Percentiles rank a stretch among this genome's conserved stretches.
These are phyloP conservation scores for Nicotiana paniculata DNA, from an alignment of 257 asterid species.

Conservation along the genomic window DNA sequence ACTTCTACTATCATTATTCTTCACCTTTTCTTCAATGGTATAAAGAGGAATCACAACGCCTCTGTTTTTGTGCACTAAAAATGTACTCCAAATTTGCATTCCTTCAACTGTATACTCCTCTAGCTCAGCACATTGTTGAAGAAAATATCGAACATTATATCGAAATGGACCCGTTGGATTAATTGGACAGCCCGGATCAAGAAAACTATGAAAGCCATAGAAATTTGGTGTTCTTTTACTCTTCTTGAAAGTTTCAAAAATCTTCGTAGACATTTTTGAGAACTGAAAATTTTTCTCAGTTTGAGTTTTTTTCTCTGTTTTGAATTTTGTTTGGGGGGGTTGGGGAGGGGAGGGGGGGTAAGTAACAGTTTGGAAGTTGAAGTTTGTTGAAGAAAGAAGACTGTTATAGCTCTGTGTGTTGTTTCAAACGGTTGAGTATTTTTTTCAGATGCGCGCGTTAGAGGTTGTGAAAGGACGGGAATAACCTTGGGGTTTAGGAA, in stretches of 20 bases:
- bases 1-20: conserved; percentile 33
- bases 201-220: conserved; percentile 57
- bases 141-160: conserved; percentile 58
- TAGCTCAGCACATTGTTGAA: conserved; percentile 50
- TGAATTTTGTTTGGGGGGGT: neutral
- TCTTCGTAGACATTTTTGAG: conserved; percentile 21
- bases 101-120: conserved; percentile 51
- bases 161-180: conserved; percentile 47
- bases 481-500: neutral
- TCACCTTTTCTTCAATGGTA: conserved; percentile 68
- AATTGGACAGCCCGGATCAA: conserved; percentile 52
- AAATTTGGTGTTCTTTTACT: conserved; percentile 29
- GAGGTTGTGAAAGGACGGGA: neutral
- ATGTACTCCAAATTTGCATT: conserved; percentile 64
- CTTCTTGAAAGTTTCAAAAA: conserved; percentile 18
- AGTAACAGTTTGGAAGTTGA: neutral
- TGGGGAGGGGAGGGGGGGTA: too few relatives aligned
- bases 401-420: neutral
- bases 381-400: neutral
- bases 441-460: neutral
- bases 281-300: neutral
- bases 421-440: neutral
- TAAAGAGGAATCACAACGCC: conserved; percentile 65
- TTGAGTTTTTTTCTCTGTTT: neutral
- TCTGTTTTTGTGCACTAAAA: conserved; percentile 52